These are phyloP conservation scores for Botryotinia calthae DNA, from an alignment of 2,329 filamentous ascomycete species.

Conservation along the genomic window DNA sequence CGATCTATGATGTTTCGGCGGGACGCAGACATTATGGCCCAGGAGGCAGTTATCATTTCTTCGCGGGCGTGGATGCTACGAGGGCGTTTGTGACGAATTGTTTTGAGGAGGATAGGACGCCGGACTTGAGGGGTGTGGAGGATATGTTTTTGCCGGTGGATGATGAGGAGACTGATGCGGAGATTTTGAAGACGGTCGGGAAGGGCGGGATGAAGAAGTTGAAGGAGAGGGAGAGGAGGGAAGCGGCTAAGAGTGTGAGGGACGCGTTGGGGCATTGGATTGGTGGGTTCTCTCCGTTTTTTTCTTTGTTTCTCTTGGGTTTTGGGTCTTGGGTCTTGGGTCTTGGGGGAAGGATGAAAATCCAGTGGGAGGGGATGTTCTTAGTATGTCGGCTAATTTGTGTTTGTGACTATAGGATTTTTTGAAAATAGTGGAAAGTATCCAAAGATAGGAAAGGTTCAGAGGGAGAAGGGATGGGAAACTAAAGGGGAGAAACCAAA, in stretches of 20 bases:
- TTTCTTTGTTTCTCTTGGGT: neutral
- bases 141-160: slow-evolving; percentile 73
- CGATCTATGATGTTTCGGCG: slow-evolving; percentile 78
- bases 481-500: slow-evolving; percentile 49
- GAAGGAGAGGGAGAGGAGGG: slow-evolving; percentile 60
- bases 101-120: slow-evolving; percentile 73
- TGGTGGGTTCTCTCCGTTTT: neutral
- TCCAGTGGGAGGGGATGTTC: slow-evolving; percentile 52
- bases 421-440: slow-evolving; percentile 81
- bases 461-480: slow-evolving; percentile 59
- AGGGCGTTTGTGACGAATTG: slow-evolving; percentile 91
- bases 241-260: slow-evolving; percentile 63
- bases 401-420: slow-evolving; percentile 77
- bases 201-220: slow-evolving; percentile 52
- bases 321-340: too few relatives aligned
- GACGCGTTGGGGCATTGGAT: slow-evolving; percentile 71
- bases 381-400: slow-evolving; percentile 64
- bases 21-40: slow-evolving; percentile 72
- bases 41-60: slow-evolving; percentile 81
- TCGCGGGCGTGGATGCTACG: slow-evolving; percentile 81
- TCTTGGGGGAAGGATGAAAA: too few relatives aligned
- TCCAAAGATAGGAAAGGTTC: slow-evolving; percentile 72
- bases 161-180: slow-evolving; percentile 58
- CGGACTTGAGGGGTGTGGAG: slow-evolving; percentile 84
- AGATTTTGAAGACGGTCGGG: slow-evolving; percentile 36